Base-by-base conservation (phyloP, 805 yeast genomes). In the Spathaspora girioi region DNA sequence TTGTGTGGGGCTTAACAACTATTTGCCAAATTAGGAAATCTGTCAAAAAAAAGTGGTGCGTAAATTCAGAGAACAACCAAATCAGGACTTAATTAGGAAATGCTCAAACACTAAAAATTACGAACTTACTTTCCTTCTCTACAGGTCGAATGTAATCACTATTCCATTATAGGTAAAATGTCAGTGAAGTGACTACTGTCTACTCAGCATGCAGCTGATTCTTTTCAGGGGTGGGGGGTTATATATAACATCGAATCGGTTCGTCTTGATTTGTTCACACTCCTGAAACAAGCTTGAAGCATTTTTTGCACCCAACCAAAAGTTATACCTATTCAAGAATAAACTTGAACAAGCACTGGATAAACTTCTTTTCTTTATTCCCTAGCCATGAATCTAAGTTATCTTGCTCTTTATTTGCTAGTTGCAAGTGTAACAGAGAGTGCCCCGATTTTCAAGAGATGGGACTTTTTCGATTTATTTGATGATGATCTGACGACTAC, bases 11-110 rank as follows among this genome's bases (percentile, higher is more conserved):
- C 40, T 35, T 14, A 35, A 7, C 15, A 48, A 15, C 18, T 50
- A 53, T 47, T 55, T 58, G 26, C 64, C 64, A 52, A 52, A 56
- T 52, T 43, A 44, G 63, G 64, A 38, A 59, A 56, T 54, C 54
- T 23, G 18, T 35, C 35, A 27, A 8, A 12, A 27, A 8, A 12
- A 10, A n/a, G 23, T 35, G 23, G 47, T 43, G 51, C 51, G 23
- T 29, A 38, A 26, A n/a, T 5, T 4, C 20, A 29, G 17, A 35
- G 46, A 46, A 42, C 32, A 38, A 46, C 45, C 43, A 26, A 38
- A 43, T 19, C 18, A 17, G 38, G 38, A 35, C 56, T 53, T 45
- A 50, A 53, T 50, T 50, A 50, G 56, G 56, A 46, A 53, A 46
- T 42, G 17, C 18, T 35, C 40, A 5, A 10, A 29, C 14, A 12